These are phyloP conservation scores for Suillus brevipes DNA, from an alignment of 768 basidiomycete genomes.

Conservation along the genomic window DNA sequence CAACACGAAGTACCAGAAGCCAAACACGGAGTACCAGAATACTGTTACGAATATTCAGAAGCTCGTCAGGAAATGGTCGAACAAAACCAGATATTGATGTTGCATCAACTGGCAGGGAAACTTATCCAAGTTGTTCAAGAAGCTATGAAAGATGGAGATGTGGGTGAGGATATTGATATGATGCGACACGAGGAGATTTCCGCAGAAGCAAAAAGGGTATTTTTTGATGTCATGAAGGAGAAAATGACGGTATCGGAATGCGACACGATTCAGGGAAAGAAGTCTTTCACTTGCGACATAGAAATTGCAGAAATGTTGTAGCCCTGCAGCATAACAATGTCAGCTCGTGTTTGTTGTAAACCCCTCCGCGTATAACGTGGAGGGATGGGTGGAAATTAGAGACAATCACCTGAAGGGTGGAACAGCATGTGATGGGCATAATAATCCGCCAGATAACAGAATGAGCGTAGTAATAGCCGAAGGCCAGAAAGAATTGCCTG, in stretches of 20 bases:
- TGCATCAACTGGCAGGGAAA: neutral
- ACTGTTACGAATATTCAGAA: too few species aligned
- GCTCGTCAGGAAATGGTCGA: too few species aligned
- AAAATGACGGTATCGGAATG: too few species aligned
- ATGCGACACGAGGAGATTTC: neutral
- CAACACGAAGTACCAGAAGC: too few species aligned
- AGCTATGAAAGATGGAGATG: neutral
- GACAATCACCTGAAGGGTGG: neutral
- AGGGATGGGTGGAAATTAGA: neutral
- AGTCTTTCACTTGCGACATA: neutral
- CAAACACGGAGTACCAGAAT: too few species aligned
- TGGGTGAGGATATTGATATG: neutral
- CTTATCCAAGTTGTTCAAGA: neutral
- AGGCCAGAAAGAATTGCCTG: neutral
- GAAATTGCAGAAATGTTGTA: neutral
- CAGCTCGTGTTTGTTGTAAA: too few species aligned
- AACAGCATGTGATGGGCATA: neutral
- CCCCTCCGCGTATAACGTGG: neutral
- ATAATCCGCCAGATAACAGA: neutral
- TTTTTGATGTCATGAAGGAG: neutral
- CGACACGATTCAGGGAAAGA: neutral
- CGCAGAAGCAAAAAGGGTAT: neutral
- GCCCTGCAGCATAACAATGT: too few species aligned
- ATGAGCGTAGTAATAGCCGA: neutral
- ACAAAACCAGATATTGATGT: neutral